Evolutionary conservation across 495 filamentous ascomycete genomes (phyloP).

Genomic region (Staphylotrichum tortipilum): DNA sequence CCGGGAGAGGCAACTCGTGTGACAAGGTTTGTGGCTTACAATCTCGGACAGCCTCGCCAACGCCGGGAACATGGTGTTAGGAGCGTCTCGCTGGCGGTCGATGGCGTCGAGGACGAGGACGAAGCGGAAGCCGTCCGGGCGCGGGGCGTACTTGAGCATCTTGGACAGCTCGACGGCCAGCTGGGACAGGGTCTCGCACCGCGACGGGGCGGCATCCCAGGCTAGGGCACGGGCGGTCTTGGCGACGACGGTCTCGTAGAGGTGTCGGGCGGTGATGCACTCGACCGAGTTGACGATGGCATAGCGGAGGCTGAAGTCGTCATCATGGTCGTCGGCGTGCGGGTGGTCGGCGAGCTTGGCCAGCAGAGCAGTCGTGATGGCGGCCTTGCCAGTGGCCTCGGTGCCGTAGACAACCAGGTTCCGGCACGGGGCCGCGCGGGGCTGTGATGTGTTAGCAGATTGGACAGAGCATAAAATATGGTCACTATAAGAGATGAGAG

Average conservation of each 20-base stretch:
- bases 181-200: constrained; percentile 70
- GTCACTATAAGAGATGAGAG: too few relatives aligned
- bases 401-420: constrained; percentile 75
- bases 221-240: constrained; percentile 46
- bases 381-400: constrained; percentile 86
- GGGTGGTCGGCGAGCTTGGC: constrained; percentile 11
- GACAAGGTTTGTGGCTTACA: constrained; percentile 7
- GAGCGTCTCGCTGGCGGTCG: constrained; percentile 74
- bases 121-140: constrained; percentile 41
- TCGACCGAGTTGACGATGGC: constrained; percentile 71
- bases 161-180: constrained; percentile 61
- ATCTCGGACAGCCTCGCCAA: constrained; percentile 29
- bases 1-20: not conserved
- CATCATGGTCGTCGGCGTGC: constrained; percentile 4
- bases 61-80: constrained; percentile 73
- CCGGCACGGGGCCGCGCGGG: constrained; percentile 36
- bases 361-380: constrained; percentile 57
- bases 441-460: constrained; percentile 18
- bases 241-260: constrained; percentile 60
- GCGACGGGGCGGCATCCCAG: constrained; percentile 33
- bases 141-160: constrained; percentile 42
- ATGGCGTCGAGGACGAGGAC: constrained; percentile 87
- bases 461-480: not conserved
- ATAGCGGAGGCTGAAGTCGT: constrained; percentile 38
- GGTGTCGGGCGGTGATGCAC: constrained; percentile 82